phyloP scores from a whole-genome alignment of 257 asterid species.

The Solanum boliviense region DNA sequence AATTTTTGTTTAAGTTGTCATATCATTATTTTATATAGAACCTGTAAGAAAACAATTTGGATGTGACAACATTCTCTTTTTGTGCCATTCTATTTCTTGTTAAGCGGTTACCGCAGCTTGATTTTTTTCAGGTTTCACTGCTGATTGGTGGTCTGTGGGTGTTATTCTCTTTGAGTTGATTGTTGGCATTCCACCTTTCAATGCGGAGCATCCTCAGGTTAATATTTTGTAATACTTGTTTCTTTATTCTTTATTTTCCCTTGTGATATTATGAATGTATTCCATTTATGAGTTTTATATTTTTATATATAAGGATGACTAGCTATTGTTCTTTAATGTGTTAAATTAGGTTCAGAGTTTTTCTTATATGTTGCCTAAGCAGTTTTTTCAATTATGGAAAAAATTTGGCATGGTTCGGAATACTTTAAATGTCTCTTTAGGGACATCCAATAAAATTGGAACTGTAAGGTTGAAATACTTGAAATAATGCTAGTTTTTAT shows the following conservation, averaged over 20 bases:
- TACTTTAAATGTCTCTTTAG: background rate
- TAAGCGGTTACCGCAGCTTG: background rate
- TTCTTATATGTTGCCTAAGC: background rate
- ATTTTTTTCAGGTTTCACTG: conserved; percentile 57
- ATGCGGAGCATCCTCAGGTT: conserved; percentile 99
- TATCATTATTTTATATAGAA: background rate
- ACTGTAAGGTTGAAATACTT: background rate
- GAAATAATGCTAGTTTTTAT: background rate
- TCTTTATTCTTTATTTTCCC: background rate
- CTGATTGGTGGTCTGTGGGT: conserved; percentile 99
- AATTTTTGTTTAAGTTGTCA: background rate
- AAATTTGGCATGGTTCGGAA: background rate
- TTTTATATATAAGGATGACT: background rate
- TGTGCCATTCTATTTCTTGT: background rate
- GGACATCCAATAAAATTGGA: background rate
- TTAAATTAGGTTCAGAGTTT: background rate
- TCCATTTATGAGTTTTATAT: background rate
- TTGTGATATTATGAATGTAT: background rate
- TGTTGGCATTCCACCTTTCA: conserved; percentile 98
- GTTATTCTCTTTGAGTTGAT: conserved; percentile 89
- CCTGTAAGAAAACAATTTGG: background rate
- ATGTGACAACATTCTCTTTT: background rate
- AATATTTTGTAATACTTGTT: conserved; percentile 1
- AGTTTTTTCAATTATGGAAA: background rate
- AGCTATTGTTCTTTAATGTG: background rate